phyloP scores from a whole-genome alignment of 2,329 filamentous ascomycete genomes.

The Nemania sp. region DNA sequence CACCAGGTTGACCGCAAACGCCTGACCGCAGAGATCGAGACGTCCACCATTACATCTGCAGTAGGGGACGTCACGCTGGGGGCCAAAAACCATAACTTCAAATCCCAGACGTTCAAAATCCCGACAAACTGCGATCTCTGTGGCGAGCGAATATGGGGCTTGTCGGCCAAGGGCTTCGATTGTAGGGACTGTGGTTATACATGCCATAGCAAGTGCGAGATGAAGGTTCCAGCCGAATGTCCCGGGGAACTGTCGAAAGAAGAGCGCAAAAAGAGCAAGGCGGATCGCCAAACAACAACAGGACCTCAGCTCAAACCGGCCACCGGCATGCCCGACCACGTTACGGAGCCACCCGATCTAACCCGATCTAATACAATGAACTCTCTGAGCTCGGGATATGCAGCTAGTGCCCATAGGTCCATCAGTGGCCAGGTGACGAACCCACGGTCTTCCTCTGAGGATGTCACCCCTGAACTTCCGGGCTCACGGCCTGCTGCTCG shows the following conservation, averaged over 20 bases:
- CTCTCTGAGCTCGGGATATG: slow-evolving; percentile 86
- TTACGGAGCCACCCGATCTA: slow-evolving; percentile 68
- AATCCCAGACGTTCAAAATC: slow-evolving; percentile 98
- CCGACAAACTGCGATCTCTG: slow-evolving; percentile 98
- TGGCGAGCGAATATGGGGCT: slow-evolving; percentile 93
- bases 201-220: slow-evolving; percentile 97
- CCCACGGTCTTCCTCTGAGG: slow-evolving; percentile 54
- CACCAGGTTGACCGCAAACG: slow-evolving; percentile 83
- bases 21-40: slow-evolving; percentile 88
- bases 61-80: slow-evolving; percentile 93
- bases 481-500: slow-evolving; percentile 54
- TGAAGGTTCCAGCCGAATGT: slow-evolving; percentile 96
- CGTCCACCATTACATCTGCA: slow-evolving; percentile 84
- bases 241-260: slow-evolving; percentile 93
- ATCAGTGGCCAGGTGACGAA: slow-evolving; percentile 59
- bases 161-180: slow-evolving; percentile 95
- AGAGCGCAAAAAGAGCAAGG: slow-evolving; percentile 91
- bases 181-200: slow-evolving; percentile 97
- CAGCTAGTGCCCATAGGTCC: slow-evolving; percentile 75
- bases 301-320: slow-evolving; percentile 59
- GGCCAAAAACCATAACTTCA: slow-evolving; percentile 95
- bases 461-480: slow-evolving; percentile 50
- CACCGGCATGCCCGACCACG: slow-evolving; percentile 51
- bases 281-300: slow-evolving; percentile 78
- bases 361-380: slow-evolving; percentile 86